A percentile compares a stretch with the other conserved stretches of the same genome.
Evolutionary conservation across 352 stramenopile species (phyloP).

Genomic region (Elongisporangium senticosum): DNA sequence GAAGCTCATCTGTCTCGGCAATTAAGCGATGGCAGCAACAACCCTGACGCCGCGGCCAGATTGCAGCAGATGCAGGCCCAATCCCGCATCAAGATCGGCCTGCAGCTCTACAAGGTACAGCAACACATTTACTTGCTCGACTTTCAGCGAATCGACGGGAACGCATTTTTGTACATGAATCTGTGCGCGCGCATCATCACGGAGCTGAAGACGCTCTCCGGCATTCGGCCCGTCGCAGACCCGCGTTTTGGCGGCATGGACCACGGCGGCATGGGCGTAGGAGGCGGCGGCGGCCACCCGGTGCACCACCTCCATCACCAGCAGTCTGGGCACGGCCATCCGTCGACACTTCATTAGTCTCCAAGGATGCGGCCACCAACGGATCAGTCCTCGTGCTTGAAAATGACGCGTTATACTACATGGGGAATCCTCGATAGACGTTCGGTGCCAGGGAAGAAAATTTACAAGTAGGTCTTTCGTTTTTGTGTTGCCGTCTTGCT

Average conservation of each 20-base stretch:
- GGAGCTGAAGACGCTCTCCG: slow-evolving; percentile 96
- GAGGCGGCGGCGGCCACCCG: slow-evolving; percentile 3
- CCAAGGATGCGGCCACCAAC: not conserved
- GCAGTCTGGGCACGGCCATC: slow-evolving; percentile 30
- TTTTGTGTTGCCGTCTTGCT: not conserved
- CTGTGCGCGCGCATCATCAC: slow-evolving; percentile 98
- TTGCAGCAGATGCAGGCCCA: slow-evolving; percentile 25
- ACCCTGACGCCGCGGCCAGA: slow-evolving; percentile 18
- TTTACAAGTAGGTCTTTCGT: slow-evolving; percentile 5
- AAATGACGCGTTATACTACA: not conserved
- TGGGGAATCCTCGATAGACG: slow-evolving; percentile 1
- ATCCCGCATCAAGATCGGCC: slow-evolving; percentile 91
- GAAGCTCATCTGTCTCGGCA: slow-evolving; percentile 10
- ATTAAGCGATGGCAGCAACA: slow-evolving; percentile 9
- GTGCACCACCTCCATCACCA: slow-evolving; percentile 17
- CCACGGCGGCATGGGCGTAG: slow-evolving; percentile 25
- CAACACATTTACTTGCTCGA: slow-evolving; percentile 99
- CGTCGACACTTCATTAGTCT: not conserved
- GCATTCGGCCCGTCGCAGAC: slow-evolving; percentile 53
- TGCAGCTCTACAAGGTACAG: slow-evolving; percentile 97
- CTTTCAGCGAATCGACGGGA: slow-evolving; percentile 95
- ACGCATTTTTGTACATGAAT: slow-evolving; percentile 99
- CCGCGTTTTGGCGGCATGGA: slow-evolving; percentile 42
- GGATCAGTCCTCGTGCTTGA: not conserved
- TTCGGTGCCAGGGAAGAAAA: slow-evolving; percentile 1